Conservation (phyloP, 176 grass and related monocot species). For the Avena insularis region DNA sequence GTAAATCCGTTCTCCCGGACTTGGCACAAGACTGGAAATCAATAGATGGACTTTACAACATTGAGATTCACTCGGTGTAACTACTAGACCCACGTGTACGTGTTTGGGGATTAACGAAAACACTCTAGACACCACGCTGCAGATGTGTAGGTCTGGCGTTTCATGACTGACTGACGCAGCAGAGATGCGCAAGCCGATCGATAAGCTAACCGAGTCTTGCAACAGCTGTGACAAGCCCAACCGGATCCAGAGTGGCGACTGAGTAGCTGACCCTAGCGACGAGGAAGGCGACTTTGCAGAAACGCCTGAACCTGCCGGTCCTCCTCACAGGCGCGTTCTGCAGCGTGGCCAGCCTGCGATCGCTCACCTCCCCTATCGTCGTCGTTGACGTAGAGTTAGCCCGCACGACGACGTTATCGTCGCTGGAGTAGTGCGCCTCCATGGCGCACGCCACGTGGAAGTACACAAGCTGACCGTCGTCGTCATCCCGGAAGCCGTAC, state of each 20-base stretch:
- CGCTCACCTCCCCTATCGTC: neutral
- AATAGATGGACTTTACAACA: too few species aligned
- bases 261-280: neutral
- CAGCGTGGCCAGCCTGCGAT: neutral
- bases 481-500: neutral
- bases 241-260: neutral
- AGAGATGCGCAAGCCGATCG: neutral
- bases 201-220: neutral
- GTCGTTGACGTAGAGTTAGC: neutral
- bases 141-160: too few species aligned
- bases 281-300: slow-evolving; percentile 21
- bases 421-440: neutral
- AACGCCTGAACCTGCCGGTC: neutral
- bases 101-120: too few species aligned
- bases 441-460: neutral
- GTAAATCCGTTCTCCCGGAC: too few species aligned
- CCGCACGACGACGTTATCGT: neutral
- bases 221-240: neutral
- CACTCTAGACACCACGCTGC: too few species aligned
- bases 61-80: too few species aligned
- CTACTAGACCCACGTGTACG: too few species aligned
- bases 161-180: neutral
- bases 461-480: neutral
- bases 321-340: neutral
- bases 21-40: too few species aligned